Evolutionary conservation across 768 basidiomycete species (phyloP).

Genomic region (Amanita exitialis): DNA sequence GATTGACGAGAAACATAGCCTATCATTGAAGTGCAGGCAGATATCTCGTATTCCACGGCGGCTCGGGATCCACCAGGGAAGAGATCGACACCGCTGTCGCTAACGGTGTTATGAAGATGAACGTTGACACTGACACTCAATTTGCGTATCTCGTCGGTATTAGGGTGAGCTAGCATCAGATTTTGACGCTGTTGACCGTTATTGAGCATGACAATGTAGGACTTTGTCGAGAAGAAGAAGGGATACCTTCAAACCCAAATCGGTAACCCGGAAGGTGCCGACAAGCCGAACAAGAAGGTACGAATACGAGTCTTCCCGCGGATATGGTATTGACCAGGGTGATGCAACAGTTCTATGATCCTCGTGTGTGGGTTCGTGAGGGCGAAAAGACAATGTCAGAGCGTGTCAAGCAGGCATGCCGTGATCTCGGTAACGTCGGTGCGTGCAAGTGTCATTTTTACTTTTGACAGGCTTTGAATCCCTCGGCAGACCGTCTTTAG

Average conservation of each 20-base stretch:
- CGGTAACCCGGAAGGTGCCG: constrained; percentile 92
- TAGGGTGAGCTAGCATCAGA: constrained; percentile 33
- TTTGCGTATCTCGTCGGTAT: constrained; percentile 87
- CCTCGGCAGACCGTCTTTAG: constrained; percentile 8
- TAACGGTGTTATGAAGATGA: constrained; percentile 98
- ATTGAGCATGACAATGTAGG: constrained; percentile 25
- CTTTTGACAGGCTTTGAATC: neutral
- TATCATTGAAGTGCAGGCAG: constrained; percentile 24
- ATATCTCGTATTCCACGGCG: constrained; percentile 99
- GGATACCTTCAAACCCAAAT: constrained; percentile 87
- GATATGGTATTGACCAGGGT: constrained; percentile 1
- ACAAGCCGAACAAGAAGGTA: constrained; percentile 99
- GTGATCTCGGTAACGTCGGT: constrained; percentile 66
- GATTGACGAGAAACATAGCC: neutral
- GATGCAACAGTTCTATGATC: constrained; percentile 68
- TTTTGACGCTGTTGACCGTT: neutral
- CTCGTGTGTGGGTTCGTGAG: constrained; percentile 97
- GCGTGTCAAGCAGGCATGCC: constrained; percentile 91
- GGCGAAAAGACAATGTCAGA: constrained; percentile 86
- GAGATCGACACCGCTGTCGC: constrained; percentile 89
- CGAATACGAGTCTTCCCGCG: constrained; percentile 1
- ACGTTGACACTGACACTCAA: constrained; percentile 93
- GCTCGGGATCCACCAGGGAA: constrained; percentile 93
- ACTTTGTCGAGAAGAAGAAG: constrained; percentile 80
- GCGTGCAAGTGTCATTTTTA: constrained; percentile 5